Conservation (phyloP, 179 eudicot species). For the Silene noctiflora region DNA sequence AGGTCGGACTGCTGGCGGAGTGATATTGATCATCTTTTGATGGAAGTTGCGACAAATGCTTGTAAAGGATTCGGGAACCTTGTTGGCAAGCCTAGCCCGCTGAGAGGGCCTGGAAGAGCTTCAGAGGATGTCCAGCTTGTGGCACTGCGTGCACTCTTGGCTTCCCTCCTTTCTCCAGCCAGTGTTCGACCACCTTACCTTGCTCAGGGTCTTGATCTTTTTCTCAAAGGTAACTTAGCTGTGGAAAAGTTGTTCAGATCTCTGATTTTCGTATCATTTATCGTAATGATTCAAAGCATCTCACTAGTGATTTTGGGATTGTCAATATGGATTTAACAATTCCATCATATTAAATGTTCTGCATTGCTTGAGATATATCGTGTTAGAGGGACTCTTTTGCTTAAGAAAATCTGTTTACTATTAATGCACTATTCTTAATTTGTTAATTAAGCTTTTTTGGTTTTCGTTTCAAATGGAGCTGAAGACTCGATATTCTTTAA, state of each 20-base stretch:
- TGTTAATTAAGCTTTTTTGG: too few species aligned
- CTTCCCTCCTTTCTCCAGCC: conserved; percentile 78
- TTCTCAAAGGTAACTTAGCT: conserved; percentile 55
- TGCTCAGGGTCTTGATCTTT: conserved; percentile 66
- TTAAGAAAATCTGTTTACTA: too few species aligned
- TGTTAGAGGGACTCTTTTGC: too few species aligned
- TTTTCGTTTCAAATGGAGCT: too few species aligned
- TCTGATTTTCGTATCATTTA: neutral
- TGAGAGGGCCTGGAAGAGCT: conserved; percentile 24
- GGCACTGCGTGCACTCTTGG: conserved; percentile 74
- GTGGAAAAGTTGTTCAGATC: neutral
- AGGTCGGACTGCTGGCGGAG: conserved; percentile 70
- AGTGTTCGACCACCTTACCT: conserved; percentile 71
- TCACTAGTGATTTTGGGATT: neutral
- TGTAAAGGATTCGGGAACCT: conserved; percentile 48
- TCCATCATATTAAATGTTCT: neutral
- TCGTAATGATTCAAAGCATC: neutral
- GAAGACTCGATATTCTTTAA: too few species aligned
- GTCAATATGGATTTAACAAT: neutral
- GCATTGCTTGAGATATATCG: neutral
- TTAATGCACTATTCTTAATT: too few species aligned
- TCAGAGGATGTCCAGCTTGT: conserved; percentile 76
- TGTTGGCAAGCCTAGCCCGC: conserved; percentile 28
- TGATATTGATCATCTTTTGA: conserved; percentile 53
- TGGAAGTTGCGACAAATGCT: conserved; percentile 58